These are phyloP conservation scores for Epichloe sylvatica DNA, from an alignment of 2,329 filamentous ascomycete species.

Conservation along the genomic window DNA sequence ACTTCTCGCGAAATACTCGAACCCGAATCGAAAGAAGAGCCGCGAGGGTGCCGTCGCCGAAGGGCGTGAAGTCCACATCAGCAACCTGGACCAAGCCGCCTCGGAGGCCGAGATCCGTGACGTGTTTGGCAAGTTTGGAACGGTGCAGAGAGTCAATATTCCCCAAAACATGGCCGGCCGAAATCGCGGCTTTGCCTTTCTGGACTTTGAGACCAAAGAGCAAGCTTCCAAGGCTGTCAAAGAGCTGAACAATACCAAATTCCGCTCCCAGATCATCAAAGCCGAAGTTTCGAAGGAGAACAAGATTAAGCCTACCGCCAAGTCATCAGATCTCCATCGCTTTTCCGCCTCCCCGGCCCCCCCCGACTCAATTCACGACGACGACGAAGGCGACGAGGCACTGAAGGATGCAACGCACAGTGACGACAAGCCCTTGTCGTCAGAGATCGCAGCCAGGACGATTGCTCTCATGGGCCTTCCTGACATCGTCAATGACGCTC, in stretches of 20 bases:
- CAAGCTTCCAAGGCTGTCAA: slow-evolving; percentile 52
- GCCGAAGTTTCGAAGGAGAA: slow-evolving; percentile 47
- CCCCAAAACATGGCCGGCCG: slow-evolving; percentile 53
- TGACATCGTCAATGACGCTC: slow-evolving; percentile 82
- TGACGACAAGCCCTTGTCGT: slow-evolving; percentile 24
- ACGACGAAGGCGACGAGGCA: slow-evolving; percentile 24
- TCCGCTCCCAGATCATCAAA: slow-evolving; percentile 52
- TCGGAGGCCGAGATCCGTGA: slow-evolving; percentile 56
- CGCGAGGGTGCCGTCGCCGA: slow-evolving; percentile 74
- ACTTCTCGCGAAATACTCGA: slow-evolving; percentile 68
- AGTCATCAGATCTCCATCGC: slow-evolving; percentile 22
- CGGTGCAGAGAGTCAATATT: slow-evolving; percentile 57
- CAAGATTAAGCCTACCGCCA: slow-evolving; percentile 43
- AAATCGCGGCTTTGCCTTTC: slow-evolving; percentile 65
- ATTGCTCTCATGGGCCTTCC: slow-evolving; percentile 74
- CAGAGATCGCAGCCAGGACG: slow-evolving; percentile 50
- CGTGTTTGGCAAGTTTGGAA: slow-evolving; percentile 63
- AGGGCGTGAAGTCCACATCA: slow-evolving; percentile 71
- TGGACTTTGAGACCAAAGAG: slow-evolving; percentile 60
- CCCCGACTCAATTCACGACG: slow-evolving; percentile 19
- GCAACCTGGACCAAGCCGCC: slow-evolving; percentile 47
- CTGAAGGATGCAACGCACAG: slow-evolving; percentile 19
- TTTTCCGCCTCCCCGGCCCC: slow-evolving; percentile 19
- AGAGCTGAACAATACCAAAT: slow-evolving; percentile 55
- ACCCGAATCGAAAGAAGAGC: slow-evolving; percentile 63